Conservation (phyloP, 192 early-diverging fungal species). For the Anaeromyces robustus region DNA sequence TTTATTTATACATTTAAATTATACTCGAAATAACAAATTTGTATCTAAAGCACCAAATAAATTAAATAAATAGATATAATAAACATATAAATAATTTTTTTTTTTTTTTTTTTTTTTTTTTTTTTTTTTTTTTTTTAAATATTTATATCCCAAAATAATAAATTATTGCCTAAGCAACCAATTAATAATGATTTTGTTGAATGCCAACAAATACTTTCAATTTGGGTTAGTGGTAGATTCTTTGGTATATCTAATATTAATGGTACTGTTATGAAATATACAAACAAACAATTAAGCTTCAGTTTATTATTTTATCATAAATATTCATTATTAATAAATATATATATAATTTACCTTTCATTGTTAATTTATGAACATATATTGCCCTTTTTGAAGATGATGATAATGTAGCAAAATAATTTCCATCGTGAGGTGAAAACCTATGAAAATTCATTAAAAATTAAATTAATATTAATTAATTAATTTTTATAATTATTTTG, state of each 20-base stretch:
- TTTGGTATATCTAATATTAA: not conserved
- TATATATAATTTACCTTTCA: not conserved
- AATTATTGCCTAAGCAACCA: not conserved
- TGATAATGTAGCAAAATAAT: not conserved
- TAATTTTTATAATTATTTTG: too few relatives aligned
- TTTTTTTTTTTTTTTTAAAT: not conserved
- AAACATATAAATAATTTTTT: too few relatives aligned
- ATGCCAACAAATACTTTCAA: not conserved
- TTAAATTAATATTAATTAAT: not conserved
- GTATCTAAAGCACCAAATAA: too few relatives aligned
- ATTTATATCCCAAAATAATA: not conserved
- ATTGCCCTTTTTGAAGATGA: not conserved
- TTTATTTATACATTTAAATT: too few relatives aligned
- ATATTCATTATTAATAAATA: too few relatives aligned
- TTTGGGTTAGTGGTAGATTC: not conserved
- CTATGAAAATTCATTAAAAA: not conserved
- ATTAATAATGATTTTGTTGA: not conserved
- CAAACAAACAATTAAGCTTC: too few relatives aligned
- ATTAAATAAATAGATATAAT: too few relatives aligned
- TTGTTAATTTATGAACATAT: not conserved
- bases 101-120: too few relatives aligned
- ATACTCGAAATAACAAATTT: too few relatives aligned
- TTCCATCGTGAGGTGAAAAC: not conserved
- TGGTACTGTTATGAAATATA: too few relatives aligned
- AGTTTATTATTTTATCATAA: too few relatives aligned